Evolutionary conservation across 2,329 filamentous ascomycete species (phyloP).

Genomic region (Hymenoscyphus occultus): DNA sequence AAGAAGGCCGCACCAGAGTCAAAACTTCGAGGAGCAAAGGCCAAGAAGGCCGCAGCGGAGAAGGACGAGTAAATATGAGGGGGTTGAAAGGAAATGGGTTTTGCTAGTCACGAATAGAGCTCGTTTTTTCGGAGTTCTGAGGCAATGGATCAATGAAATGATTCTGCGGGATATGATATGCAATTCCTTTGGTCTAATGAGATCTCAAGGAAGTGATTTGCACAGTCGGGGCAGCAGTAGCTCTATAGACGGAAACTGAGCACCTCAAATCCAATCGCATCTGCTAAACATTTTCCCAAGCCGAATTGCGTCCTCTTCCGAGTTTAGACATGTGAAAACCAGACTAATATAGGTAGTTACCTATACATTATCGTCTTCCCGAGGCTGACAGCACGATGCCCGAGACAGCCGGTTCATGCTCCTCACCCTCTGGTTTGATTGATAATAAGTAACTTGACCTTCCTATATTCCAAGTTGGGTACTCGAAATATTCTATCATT

Average conservation of each 20-base stretch:
- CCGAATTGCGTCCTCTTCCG: not conserved
- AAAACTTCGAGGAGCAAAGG: constrained; percentile 79
- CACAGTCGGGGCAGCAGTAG: constrained; percentile 4
- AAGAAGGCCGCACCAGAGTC: constrained; percentile 71
- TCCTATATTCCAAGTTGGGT: not conserved
- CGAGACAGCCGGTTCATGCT: not conserved
- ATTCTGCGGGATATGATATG: constrained; percentile 19
- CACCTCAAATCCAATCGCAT: constrained; percentile 7
- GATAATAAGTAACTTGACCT: not conserved
- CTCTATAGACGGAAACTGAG: constrained; percentile 9
- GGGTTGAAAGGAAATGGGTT: constrained; percentile 19
- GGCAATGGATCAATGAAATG: constrained; percentile 19
- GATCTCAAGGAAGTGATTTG: constrained; percentile 16
- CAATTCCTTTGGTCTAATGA: constrained; percentile 11
- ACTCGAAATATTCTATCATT: not conserved
- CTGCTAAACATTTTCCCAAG: constrained; percentile 10
- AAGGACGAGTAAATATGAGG: constrained; percentile 40
- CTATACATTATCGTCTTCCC: not conserved
- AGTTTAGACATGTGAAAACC: constrained; percentile 28
- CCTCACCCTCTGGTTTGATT: not conserved
- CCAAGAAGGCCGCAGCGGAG: constrained; percentile 63
- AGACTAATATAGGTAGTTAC: not conserved
- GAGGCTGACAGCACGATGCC: constrained; percentile 1
- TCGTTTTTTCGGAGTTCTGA: constrained; percentile 28
- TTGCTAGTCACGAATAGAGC: constrained; percentile 30